Evolutionary conservation across 169 alveolate species (phyloP), one percentile per base, ranked within the genome.

Genomic region (Cryptosporidium viatorum): DNA sequence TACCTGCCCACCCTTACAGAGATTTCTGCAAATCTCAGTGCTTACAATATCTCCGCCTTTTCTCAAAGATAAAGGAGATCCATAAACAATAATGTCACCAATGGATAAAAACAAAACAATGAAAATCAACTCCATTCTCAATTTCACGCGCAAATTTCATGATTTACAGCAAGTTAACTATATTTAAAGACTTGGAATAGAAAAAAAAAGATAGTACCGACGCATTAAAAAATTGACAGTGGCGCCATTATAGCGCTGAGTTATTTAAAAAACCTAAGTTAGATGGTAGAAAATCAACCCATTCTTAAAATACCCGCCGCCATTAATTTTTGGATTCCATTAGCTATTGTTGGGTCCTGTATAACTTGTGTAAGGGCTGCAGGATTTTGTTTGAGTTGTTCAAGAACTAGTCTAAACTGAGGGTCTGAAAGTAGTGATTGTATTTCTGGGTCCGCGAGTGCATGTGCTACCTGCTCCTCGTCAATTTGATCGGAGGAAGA

Each of bases 361-460:
- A 97, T 91, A 89, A 94, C 94, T 84, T 96, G 91, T 51, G 70
- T 10, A 48, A 91, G 55, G 26, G 74, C 18, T 14, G 93, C 75
- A 2, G 98, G 98, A 84, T 96, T 94, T 92, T 96, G 97, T 86
- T 93, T 92, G 39, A 96, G 86, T 86, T 93, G 93, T 92, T 95
- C 93, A 60, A 96, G 92, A 60, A 97, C 95, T 50, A 96, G 91
- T 84, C 95, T 96, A 93, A 97, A 96, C 93, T 97, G 99, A 50
- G 98, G 99, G 91, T 98, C 99, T 50, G 96, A 93, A 29, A 98
- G 94, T 43, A 98, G 96, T 43, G 93, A 93, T 95, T 97, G 97
- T 58, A 98, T 98, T 94, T 98, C 99, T 16, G 99, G 99, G 92
- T 98, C 99, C 80, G 96, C 96, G 94, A 95, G 94, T 55, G 98